phyloP scores from a whole-genome alignment of 1,284 basidiomycete genomes.

The Trametes sp. region DNA sequence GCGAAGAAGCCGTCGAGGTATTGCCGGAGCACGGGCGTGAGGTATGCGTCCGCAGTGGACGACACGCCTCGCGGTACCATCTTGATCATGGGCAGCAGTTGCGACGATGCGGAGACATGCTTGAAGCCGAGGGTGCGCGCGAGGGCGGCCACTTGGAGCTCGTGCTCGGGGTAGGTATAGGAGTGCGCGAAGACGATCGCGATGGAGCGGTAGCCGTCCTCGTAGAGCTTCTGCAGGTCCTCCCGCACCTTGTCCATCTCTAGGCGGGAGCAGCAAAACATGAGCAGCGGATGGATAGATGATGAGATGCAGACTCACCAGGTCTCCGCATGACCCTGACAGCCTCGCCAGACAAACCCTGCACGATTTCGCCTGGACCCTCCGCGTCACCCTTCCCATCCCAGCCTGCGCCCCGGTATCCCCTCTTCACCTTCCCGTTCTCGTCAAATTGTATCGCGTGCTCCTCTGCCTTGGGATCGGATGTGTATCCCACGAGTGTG shows the following conservation, averaged over 20 bases:
- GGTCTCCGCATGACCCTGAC: constrained; percentile 86
- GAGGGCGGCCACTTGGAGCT: constrained; percentile 74
- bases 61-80: constrained; percentile 94
- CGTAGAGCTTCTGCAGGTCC: constrained; percentile 76
- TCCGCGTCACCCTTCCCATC: constrained; percentile 72
- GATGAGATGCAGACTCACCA: constrained; percentile 48
- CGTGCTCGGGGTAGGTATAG: constrained; percentile 91
- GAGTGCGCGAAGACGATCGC: constrained; percentile 91
- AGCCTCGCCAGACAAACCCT: constrained; percentile 90
- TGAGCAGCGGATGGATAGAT: background rate
- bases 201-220: constrained; percentile 82
- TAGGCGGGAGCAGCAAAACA: constrained; percentile 33
- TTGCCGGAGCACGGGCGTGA: constrained; percentile 87
- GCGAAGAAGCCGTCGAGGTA: constrained; percentile 95
- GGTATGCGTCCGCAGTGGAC: constrained; percentile 95
- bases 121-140: constrained; percentile 85
- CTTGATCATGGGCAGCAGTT: constrained; percentile 94
- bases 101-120: constrained; percentile 89
- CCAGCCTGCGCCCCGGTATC: constrained; percentile 80
- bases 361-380: constrained; percentile 81
- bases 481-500: constrained; percentile 92
- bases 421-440: constrained; percentile 68
- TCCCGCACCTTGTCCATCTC: constrained; percentile 58
- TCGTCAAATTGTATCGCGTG: constrained; percentile 81
- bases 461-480: constrained; percentile 82